Percentiles rank a stretch among this genome's conserved stretches.
Evolutionary conservation across 2,329 filamentous ascomycete species (phyloP).

Genomic region (Aspergillus fijiensis): DNA sequence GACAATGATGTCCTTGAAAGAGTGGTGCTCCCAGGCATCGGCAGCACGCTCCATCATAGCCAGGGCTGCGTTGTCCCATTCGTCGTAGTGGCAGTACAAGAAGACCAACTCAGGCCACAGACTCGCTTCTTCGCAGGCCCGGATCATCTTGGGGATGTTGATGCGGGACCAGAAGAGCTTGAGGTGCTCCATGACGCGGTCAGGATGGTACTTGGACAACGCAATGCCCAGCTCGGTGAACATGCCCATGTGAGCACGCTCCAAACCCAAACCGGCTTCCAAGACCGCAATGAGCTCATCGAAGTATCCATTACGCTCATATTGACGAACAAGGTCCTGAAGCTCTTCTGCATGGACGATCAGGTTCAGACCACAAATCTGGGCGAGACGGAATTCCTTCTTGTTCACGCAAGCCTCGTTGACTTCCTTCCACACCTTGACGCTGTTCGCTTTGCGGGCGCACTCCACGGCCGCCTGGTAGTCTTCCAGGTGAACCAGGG

Average conservation of each 20-base stretch:
- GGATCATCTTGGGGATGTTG: conserved; percentile 97
- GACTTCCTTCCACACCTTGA: conserved; percentile 99
- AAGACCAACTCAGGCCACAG: conserved; percentile 98
- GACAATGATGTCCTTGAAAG: conserved; percentile 97
- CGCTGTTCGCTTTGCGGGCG: conserved; percentile 96
- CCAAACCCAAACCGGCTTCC: conserved; percentile 90
- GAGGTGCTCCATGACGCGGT: conserved; percentile 95
- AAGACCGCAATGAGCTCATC: conserved; percentile 94
- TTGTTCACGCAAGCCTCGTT: conserved; percentile 94
- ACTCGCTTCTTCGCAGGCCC: conserved; percentile 88
- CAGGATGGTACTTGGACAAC: conserved; percentile 90
- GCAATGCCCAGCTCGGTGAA: conserved; percentile 93
- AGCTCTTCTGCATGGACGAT: conserved; percentile 97
- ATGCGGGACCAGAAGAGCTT: conserved; percentile 98
- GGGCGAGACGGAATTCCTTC: conserved; percentile 97
- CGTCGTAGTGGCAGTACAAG: conserved; percentile 97
- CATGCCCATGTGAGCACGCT: conserved; percentile 93
- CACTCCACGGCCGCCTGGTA: conserved; percentile 98
- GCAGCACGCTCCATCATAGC: conserved; percentile 97
- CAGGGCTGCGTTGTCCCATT: conserved; percentile 94
- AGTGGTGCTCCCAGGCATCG: conserved; percentile 98
- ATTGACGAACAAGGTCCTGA: conserved; percentile 88
- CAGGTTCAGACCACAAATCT: conserved; percentile 97
- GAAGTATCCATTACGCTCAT: conserved; percentile 96
- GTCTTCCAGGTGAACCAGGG: conserved; percentile 91